These are phyloP conservation scores for Colletotrichum horii DNA, from an alignment of 2,329 filamentous ascomycete genomes.

Conservation along the genomic window DNA sequence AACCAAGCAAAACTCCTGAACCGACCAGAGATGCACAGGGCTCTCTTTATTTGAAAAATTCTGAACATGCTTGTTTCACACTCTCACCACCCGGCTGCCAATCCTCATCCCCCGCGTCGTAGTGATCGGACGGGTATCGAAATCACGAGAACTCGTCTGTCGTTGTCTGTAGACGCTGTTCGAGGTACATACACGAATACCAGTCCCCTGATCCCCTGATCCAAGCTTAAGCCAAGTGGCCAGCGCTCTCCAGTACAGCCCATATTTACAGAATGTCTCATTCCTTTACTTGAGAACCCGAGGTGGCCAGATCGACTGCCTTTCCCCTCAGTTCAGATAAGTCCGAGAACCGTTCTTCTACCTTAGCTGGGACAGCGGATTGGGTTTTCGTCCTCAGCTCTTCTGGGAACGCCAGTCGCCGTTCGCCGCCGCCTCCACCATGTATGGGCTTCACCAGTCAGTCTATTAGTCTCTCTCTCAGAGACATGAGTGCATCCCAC, in stretches of 20 bases:
- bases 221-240: neutral
- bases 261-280: slow-evolving; percentile 16
- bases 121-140: neutral
- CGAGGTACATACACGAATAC: neutral
- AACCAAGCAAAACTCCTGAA: neutral
- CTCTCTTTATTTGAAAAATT: slow-evolving; percentile 17
- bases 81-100: neutral
- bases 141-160: neutral
- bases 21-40: neutral
- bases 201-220: neutral
- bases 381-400: neutral
- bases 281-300: slow-evolving; percentile 5
- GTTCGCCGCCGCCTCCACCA: slow-evolving; percentile 14
- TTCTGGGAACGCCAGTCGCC: neutral
- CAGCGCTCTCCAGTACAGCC: neutral
- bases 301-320: neutral
- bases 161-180: neutral
- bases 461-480: neutral
- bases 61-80: slow-evolving; percentile 17
- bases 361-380: neutral
- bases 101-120: neutral
- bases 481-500: slow-evolving; percentile 8
- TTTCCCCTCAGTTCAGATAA: neutral
- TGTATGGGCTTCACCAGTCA: neutral
- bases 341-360: neutral